Base-by-base conservation (phyloP, 2,329 filamentous ascomycete species). In the Ophiostoma novo-ulmi region DNA sequence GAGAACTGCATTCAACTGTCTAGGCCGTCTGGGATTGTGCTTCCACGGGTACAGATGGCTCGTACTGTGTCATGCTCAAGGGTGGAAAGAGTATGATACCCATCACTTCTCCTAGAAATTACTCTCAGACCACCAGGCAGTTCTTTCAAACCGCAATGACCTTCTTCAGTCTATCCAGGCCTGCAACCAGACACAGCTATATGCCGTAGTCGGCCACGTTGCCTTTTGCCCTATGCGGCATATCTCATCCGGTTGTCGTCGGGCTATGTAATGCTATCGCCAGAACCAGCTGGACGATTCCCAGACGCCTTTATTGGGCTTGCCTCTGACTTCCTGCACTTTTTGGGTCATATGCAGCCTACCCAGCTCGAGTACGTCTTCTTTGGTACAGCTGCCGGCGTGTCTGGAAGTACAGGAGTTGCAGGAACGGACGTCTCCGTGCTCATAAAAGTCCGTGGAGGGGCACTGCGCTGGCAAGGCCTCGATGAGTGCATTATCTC, bases 31-130 rank as follows among this genome's bases (percentile, higher is more conserved):
- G n/a, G 52, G 7, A 55, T n/a, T 55, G 52, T n/a, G 13, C 26
- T 1, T 55, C 52, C 7, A 55, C 52, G n/a, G 52, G 52, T n/a
- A 13, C 5, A 3, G 52, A 55, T 55, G 52, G 52, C 52, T 55
- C 52, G 22, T 55, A 55, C 52, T 55, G 52, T 22, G 52, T 26
- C 52, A 55, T 55, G 52, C 52, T 55, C 52, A 22, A 55, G 52
- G 52, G 26, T 55, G 52, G 52, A 55, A 55, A 26, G 52, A 55
- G 52, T 55, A 26, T 13, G 52, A 14, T 26, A 10, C 17, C 4
- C 52, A 26, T n/a, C 41, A 20, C 13, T 20, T 26, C 52, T 55
- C 22, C 52, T 31, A 31, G 26, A 31, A 10, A 55, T 26, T 22
- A 11, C 5, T 20, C 7, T n/a, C 10, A 26, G n/a, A 48, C 52